Conservation (phyloP, 106 monocot genomes). For the Acorus gramineus region DNA sequence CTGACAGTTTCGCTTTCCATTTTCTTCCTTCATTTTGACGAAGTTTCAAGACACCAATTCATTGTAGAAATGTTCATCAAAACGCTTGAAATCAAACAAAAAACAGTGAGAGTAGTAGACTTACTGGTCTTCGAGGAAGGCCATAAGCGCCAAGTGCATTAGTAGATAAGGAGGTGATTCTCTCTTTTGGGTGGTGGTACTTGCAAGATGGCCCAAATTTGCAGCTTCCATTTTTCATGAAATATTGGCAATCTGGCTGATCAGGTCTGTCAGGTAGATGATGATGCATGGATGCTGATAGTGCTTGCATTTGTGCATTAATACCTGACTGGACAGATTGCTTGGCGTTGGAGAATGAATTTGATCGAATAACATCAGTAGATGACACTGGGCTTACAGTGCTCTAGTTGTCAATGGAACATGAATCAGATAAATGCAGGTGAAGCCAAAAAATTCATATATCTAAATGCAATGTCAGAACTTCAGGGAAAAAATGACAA, state of each 20-base stretch:
- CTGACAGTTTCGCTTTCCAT: no score
- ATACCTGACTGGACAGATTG: conserved; percentile 8
- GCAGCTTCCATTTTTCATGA: conserved; percentile 65
- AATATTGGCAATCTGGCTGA: conserved; percentile 75
- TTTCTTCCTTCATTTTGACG: no score
- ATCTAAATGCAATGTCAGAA: no score
- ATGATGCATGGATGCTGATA: not conserved
- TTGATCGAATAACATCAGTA: conserved; percentile 13
- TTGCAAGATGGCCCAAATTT: conserved; percentile 69
- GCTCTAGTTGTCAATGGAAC: conserved; percentile 19
- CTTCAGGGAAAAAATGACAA: no score
- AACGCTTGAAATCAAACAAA: no score
- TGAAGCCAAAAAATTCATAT: no score
- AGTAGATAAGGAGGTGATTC: conserved; percentile 9
- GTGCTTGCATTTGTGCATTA: no score
- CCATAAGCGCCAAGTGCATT: conserved; percentile 44
- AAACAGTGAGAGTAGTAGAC: not conserved
- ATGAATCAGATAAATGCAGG: no score
- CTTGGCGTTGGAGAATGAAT: conserved; percentile 22
- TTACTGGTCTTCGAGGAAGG: conserved; percentile 85
- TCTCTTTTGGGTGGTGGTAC: conserved; percentile 66
- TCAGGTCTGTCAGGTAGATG: conserved; percentile 51
- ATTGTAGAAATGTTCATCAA: no score
- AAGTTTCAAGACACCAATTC: no score
- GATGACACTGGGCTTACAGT: conserved; percentile 18